A percentile compares a stretch with the other conserved stretches of the same genome.
phyloP scores from a whole-genome alignment of 371 early-diverging fungal genomes.

The Batkoa obscura region DNA sequence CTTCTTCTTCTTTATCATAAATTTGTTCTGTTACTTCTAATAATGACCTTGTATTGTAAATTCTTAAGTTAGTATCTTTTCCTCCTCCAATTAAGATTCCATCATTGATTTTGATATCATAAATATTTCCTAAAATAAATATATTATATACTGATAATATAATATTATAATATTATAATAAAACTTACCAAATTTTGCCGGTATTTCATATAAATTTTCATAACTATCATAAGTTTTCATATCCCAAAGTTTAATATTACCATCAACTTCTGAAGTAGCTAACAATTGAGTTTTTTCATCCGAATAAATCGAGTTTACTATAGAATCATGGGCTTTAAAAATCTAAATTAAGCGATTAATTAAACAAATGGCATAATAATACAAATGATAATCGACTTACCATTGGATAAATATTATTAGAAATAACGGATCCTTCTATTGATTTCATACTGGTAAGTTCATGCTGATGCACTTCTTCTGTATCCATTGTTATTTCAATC shows the following conservation, averaged over 20 bases:
- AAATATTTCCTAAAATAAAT: slow-evolving; percentile 8
- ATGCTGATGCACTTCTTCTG: too few species aligned
- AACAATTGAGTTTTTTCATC: background rate
- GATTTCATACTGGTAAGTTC: too few species aligned
- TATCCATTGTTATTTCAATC: too few species aligned
- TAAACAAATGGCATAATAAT: too few species aligned
- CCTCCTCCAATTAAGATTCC: slow-evolving; percentile 8
- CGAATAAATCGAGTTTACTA: background rate
- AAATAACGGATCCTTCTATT: too few species aligned
- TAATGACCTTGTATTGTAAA: slow-evolving; percentile 8
- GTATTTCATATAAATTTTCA: background rate
- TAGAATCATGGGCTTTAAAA: background rate
- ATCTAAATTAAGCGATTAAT: too few species aligned
- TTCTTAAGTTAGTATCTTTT: slow-evolving; percentile 7
- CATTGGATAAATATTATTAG: too few species aligned
- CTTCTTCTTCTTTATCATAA: background rate
- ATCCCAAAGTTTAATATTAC: background rate
- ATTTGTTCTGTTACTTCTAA: background rate
- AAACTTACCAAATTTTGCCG: background rate
- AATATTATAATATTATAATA: background rate
- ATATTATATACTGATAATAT: background rate
- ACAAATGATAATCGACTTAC: too few species aligned
- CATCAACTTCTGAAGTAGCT: background rate
- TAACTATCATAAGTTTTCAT: background rate
- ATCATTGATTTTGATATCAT: slow-evolving; percentile 9